Percentiles rank a stretch among this genome's conserved stretches.
These are phyloP conservation scores for Gliomastix tumulicola DNA, from an alignment of 2,329 filamentous ascomycete genomes.

Conservation along the genomic window DNA sequence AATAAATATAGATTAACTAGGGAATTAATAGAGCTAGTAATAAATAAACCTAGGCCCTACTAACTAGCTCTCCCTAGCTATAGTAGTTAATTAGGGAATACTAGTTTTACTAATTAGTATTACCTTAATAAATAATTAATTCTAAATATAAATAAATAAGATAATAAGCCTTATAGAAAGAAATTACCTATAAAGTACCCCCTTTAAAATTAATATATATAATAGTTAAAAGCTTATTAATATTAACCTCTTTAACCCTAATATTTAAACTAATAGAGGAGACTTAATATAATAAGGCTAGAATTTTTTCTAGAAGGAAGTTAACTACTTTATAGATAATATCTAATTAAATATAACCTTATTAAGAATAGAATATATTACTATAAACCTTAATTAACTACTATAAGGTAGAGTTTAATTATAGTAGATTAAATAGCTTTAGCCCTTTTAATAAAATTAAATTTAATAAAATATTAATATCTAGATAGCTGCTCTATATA, in stretches of 20 bases:
- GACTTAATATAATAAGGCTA: neutral
- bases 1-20: too few relatives aligned
- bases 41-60: too few relatives aligned
- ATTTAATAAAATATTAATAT: neutral
- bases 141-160: neutral
- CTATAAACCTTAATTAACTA: neutral
- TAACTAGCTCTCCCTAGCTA: too few relatives aligned
- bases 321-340: neutral
- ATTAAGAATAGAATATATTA: neutral
- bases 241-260: neutral
- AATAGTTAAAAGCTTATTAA: too few relatives aligned
- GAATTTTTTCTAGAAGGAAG: neutral
- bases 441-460: neutral
- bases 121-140: neutral
- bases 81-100: too few relatives aligned
- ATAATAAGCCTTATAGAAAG: neutral
- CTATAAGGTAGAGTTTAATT: neutral
- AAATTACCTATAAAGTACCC: neutral
- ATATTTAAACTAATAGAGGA: neutral
- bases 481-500: neutral
- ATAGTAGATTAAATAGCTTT: neutral
- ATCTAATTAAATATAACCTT: neutral
- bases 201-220: neutral
- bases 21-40: too few relatives aligned
- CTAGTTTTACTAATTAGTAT: too few relatives aligned